These are phyloP conservation scores for Salix koriyanagi DNA, from an alignment of 345 rosid species.

Conservation along the genomic window DNA sequence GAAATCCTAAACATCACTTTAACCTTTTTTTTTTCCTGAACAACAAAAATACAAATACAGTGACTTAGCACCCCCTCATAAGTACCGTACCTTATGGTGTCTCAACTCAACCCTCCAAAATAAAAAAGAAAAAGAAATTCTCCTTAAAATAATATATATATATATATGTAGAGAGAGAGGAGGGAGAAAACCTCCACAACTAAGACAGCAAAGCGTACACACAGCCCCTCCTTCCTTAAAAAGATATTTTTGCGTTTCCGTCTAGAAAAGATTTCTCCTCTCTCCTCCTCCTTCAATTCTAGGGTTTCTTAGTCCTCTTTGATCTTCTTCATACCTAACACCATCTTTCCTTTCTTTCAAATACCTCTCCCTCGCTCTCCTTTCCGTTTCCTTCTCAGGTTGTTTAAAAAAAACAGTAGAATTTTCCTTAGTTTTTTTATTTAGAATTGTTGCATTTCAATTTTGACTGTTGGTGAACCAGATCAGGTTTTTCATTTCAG, in stretches of 20 bases:
- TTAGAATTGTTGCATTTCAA: conserved; percentile 14
- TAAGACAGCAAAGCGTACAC: neutral
- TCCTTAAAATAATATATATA: neutral
- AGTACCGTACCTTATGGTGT: no score
- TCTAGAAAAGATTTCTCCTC: neutral
- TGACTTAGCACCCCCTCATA: no score
- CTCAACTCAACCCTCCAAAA: no score
- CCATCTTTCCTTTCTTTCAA: neutral
- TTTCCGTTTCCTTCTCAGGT: neutral
- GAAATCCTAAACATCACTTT: no score
- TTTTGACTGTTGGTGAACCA: neutral
- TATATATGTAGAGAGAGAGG: no score
- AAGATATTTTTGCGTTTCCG: conserved; percentile 28
- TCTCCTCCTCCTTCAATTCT: conserved; percentile 6
- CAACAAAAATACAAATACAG: no score
- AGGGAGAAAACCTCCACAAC: no score
- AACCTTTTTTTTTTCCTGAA: no score
- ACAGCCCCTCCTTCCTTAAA: neutral
- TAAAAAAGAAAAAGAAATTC: neutral
- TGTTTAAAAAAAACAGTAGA: neutral
- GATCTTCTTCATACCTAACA: neutral
- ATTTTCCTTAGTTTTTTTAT: neutral
- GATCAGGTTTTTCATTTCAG: neutral
- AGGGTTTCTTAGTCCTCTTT: conserved; percentile 2
- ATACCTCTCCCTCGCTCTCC: neutral